phyloP scores from a whole-genome alignment of 23 red algal species.

The Gracilaria vermiculophylla region DNA sequence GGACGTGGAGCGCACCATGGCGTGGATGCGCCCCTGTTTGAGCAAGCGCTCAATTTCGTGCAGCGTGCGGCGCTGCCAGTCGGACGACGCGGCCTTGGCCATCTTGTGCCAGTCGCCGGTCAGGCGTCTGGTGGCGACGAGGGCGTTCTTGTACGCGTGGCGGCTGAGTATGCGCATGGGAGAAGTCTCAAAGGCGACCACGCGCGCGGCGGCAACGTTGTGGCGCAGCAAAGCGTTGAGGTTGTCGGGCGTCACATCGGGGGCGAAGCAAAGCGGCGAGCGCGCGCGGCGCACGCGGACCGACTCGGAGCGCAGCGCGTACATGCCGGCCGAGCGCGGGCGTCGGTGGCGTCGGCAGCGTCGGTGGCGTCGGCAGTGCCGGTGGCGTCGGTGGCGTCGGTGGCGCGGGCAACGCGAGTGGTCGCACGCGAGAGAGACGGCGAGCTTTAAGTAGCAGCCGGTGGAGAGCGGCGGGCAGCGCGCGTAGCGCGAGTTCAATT shows the following conservation, averaged over 20 bases:
- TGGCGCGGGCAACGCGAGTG: too few relatives aligned
- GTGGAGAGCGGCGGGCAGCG: too few relatives aligned
- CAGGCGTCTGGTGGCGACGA: neutral
- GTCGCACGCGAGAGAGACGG: too few relatives aligned
- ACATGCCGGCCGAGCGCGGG: neutral
- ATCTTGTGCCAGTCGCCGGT: neutral
- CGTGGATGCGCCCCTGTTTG: neutral
- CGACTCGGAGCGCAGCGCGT: slow-evolving; percentile 2
- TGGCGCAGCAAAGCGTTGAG: neutral
- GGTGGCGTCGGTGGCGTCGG: too few relatives aligned
- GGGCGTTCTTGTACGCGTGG: slow-evolving; percentile 4
- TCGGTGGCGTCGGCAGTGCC: too few relatives aligned
- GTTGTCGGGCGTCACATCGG: neutral
- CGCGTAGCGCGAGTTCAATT: too few relatives aligned
- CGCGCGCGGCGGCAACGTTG: neutral
- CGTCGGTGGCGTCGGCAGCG: too few relatives aligned
- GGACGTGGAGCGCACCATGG: neutral
- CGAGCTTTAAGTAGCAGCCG: too few relatives aligned
- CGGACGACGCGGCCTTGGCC: neutral
- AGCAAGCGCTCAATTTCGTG: neutral
- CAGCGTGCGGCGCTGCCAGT: neutral
- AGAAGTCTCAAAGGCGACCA: slow-evolving; percentile 1
- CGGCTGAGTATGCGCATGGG: neutral
- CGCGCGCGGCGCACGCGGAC: slow-evolving; percentile 4
- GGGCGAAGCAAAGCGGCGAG: neutral